Base-by-base conservation (phyloP, 2,329 filamentous ascomycete species). In the Dothideomycetidae sp. region DNA sequence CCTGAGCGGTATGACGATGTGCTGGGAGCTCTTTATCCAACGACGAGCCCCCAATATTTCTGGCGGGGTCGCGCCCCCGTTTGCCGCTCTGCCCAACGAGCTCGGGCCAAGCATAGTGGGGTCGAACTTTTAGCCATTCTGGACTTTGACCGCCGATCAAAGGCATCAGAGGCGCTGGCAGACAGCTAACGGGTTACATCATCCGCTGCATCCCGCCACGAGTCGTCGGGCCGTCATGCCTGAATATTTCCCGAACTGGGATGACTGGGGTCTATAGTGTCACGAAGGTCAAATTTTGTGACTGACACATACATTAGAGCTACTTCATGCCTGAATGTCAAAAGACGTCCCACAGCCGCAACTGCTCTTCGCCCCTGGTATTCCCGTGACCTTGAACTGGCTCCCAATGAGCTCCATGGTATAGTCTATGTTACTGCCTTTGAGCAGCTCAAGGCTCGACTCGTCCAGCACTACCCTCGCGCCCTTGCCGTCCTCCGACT, bases 291-390 rank as follows among this genome's bases (percentile, higher is more conserved):
- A n/a, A n/a, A n/a, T n/a, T n/a, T n/a, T n/a, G n/a, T n/a, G n/a
- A n/a, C n/a, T n/a, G n/a, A n/a, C n/a, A n/a, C n/a, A n/a, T n/a
- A n/a, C n/a, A n/a, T n/a, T n/a, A n/a, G n/a, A n/a, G n/a, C n/a
- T n/a, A n/a, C n/a, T 18, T 40, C 34, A 42, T 21, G 43, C 43
- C 29, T 71, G 53, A 65, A 96, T 84, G 61, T 96, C 90, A 60
- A 98, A 98, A 56, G 88, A 96, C 11, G 88, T 94, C 5, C 90
- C 90, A 59, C 90, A 98, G 1, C 90, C 90, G 63, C 90, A 98
- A 57, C 82, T 93, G 60, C 86, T 96, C 41, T 81, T 84, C 3
- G 90, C 90, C 29, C 75, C 67, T 0, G 90, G 90, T 53, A 96
- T 98, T 50, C 93, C 86, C 43, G 84, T 78, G 52, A 98, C 85